Evolutionary conservation across 2,329 filamentous ascomycete species (phyloP).

Genomic region (Fusarium nurragi): DNA sequence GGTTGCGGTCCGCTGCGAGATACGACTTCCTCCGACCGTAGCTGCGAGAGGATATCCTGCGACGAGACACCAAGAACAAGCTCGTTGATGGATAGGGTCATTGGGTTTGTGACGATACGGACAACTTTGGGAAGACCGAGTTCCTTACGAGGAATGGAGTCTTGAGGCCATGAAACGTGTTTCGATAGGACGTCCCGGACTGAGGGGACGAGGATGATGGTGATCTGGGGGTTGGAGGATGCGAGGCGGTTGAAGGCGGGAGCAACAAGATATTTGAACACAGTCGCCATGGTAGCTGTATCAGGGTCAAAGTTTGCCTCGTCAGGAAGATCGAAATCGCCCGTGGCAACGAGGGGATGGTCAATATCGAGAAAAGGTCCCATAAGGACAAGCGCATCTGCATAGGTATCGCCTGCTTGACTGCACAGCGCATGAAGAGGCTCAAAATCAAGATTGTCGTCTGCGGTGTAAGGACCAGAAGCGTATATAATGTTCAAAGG

Average conservation of each 20-base stretch:
- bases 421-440: conserved; percentile 83
- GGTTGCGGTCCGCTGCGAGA: conserved; percentile 38
- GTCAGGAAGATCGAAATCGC: conserved; percentile 80
- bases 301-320: conserved; percentile 76
- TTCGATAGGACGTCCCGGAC: conserved; percentile 83
- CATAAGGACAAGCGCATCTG: conserved; percentile 80
- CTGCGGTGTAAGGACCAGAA: conserved; percentile 89
- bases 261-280: conserved; percentile 85
- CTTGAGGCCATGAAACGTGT: conserved; percentile 84
- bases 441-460: conserved; percentile 91
- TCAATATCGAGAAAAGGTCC: conserved; percentile 94
- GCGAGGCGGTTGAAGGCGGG: conserved; percentile 76
- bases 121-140: conserved; percentile 81
- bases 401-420: conserved; percentile 76
- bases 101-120: conserved; percentile 87
- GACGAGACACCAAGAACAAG: conserved; percentile 81
- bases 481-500: conserved; percentile 82
- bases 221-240: conserved; percentile 76
- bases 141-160: conserved; percentile 71
- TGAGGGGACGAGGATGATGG: conserved; percentile 84
- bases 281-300: conserved; percentile 79
- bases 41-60: conserved; percentile 84
- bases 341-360: conserved; percentile 84
- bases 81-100: conserved; percentile 90
- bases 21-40: conserved; percentile 75